A percentile compares a stretch with the other conserved stretches of the same genome.
Evolutionary conservation across 768 basidiomycete species (phyloP).

Genomic region (Podaxis mareebaensis): DNA sequence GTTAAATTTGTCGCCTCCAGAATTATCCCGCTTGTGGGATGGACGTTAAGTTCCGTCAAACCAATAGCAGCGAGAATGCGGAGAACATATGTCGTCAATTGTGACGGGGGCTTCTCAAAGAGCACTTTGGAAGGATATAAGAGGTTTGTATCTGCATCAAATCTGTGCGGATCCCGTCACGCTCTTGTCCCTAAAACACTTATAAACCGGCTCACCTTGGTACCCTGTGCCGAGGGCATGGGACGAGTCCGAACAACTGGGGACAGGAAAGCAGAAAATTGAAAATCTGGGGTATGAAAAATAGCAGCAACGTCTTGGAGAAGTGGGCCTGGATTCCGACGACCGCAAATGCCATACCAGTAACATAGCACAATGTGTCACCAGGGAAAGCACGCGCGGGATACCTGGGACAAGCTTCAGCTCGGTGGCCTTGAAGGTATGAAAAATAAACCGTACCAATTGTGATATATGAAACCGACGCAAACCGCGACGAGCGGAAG

Average conservation of each 20-base stretch:
- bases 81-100: slow-evolving; percentile 54
- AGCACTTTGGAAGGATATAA: slow-evolving; percentile 72
- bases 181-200: slow-evolving; percentile 10
- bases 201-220: slow-evolving; percentile 60
- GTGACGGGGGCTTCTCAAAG: slow-evolving; percentile 61
- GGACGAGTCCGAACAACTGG: slow-evolving; percentile 91
- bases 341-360: slow-evolving; percentile 98
- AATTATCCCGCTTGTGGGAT: slow-evolving; percentile 58
- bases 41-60: slow-evolving; percentile 62
- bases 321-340: slow-evolving; percentile 98
- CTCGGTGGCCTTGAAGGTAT: neutral
- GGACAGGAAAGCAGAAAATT: slow-evolving; percentile 95
- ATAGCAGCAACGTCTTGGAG: slow-evolving; percentile 92
- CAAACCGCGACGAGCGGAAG: slow-evolving; percentile 91
- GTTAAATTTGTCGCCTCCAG: slow-evolving; percentile 85
- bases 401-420: slow-evolving; percentile 61
- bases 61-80: slow-evolving; percentile 60
- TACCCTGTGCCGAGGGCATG: slow-evolving; percentile 92
- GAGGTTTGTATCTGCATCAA: slow-evolving; percentile 73
- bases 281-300: slow-evolving; percentile 98
- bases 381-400: slow-evolving; percentile 94
- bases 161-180: slow-evolving; percentile 43
- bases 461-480: slow-evolving; percentile 89
- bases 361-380: slow-evolving; percentile 96
- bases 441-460: slow-evolving; percentile 65